Evolutionary conservation across 306 rosid genomes (phyloP), one percentile per base, ranked within the genome.

Genomic region (Purshia tridentata): DNA sequence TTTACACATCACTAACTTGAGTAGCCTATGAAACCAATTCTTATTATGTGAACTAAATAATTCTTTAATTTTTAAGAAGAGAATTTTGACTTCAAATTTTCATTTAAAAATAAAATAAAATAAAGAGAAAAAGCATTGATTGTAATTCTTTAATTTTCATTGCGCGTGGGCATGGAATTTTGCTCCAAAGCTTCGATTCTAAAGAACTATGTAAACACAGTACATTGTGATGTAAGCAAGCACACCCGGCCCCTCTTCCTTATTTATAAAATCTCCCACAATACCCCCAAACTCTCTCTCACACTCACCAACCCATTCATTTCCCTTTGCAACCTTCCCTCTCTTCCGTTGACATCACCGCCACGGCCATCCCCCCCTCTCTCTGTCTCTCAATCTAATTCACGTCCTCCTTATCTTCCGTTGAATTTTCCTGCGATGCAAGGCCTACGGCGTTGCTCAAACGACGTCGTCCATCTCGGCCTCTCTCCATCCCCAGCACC

Each of bases 381-480:
- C 5, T 19, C 22, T 44, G 66, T 29, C 47, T 15, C 42, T 35
- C 23, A 20, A 11, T n/a, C n/a, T n/a, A n/a, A n/a, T 13, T 0
- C 35, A 4, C 69, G n/a, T 4, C 29, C 67, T 12, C 14, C 22
- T 8, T 3, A 29, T 29, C 64, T 67, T 46, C 60, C 72, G 44
- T 63, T 46, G 11, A 61, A 23, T 48, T 6, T 4, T 51, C 77
- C 59, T 51, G 72, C 40, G 85, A 94, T 95, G 98, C 98, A 95
- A 80, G 96, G 92, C 65, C 87, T 88, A 0, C 70, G 88, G 4
- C 84, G 85, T 16, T 88, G 80, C 95, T 75, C 96, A 40, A 76
- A 87, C 88, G 98, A 90, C 84, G 69, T 78, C 81, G 77, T 91
- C 35, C 87, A 78, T 3, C 89, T 91, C 0, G 92, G 90, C 80